Conservation (phyloP, 139 green algal genomes). For the Coelastrella sp. region DNA sequence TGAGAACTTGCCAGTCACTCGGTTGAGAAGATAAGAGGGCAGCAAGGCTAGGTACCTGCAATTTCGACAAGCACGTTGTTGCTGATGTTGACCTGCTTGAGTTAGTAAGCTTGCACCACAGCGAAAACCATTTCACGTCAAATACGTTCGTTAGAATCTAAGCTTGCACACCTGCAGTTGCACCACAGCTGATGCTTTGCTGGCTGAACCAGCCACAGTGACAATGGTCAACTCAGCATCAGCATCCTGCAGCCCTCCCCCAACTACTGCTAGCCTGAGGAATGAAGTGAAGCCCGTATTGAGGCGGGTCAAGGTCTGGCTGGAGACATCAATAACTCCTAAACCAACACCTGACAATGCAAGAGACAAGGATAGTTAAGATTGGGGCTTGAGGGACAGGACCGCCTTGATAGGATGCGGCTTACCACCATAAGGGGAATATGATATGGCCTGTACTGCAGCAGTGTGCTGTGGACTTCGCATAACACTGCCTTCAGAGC, state of each 20-base stretch:
- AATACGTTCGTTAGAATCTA: too few species aligned
- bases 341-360: slow-evolving; percentile 40
- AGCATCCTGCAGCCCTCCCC: slow-evolving; percentile 11
- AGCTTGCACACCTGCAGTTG: slow-evolving; percentile 50
- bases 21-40: slow-evolving; percentile 47
- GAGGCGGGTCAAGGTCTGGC: neutral
- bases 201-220: slow-evolving; percentile 42
- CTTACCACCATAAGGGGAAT: too few species aligned
- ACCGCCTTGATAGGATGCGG: too few species aligned
- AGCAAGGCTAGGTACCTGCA: slow-evolving; percentile 39
- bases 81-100: too few species aligned
- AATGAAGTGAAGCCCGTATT: slow-evolving; percentile 13
- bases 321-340: slow-evolving; percentile 30
- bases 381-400: too few species aligned
- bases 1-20: slow-evolving; percentile 54
- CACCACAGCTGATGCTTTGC: slow-evolving; percentile 51
- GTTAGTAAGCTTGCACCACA: too few species aligned
- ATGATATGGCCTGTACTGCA: too few species aligned
- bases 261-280: slow-evolving; percentile 34
- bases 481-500: too few species aligned
- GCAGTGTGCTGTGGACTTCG: too few species aligned
- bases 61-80: neutral
- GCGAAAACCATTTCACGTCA: too few species aligned
- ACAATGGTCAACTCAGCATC: slow-evolving; percentile 43
- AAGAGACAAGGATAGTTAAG: too few species aligned